Evolutionary conservation across 108 stramenopile genomes (phyloP).

Genomic region (Cyclostephanos invisitatus): DNA sequence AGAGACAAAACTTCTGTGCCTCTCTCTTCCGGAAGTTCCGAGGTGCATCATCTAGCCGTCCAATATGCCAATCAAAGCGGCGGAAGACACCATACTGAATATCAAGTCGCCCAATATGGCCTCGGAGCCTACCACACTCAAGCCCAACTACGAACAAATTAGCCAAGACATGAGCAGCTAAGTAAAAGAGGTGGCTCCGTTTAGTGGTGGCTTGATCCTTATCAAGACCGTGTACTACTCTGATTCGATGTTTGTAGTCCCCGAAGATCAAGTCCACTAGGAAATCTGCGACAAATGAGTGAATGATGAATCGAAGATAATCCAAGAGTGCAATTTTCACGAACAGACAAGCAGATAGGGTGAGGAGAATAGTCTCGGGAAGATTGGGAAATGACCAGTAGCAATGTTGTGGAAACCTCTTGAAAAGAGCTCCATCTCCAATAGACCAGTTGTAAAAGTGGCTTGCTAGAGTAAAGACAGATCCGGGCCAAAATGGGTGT

Average conservation of each 20-base stretch:
- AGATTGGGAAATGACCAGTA: constrained; percentile 55
- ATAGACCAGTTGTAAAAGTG: constrained; percentile 62
- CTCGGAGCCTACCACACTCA: constrained; percentile 46
- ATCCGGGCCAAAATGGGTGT: constrained; percentile 54
- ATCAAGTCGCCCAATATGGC: constrained; percentile 34
- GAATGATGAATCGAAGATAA: constrained; percentile 3
- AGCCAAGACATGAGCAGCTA: constrained; percentile 46
- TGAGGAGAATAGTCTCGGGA: constrained; percentile 30
- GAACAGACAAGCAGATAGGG: constrained; percentile 7
- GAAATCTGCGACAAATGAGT: constrained; percentile 20
- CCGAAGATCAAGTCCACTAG: constrained; percentile 4
- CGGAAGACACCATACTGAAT: constrained; percentile 10
- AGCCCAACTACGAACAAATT: constrained; percentile 47
- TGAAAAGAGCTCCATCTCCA: constrained; percentile 50
- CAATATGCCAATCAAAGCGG: constrained; percentile 62
- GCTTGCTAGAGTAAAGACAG: constrained; percentile 12
- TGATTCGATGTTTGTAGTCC: constrained; percentile 28
- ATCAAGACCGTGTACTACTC: constrained; percentile 13
- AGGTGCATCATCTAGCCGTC: constrained; percentile 23
- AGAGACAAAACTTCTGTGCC: constrained; percentile 39
- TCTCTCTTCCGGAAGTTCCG: constrained; percentile 26
- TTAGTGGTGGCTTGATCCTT: constrained; percentile 1
- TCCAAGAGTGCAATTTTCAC: neutral
- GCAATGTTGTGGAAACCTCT: constrained; percentile 39
- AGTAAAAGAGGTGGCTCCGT: constrained; percentile 13